Evolutionary conservation across 257 asterid species (phyloP).

Genomic region (Leonotis leonurus): DNA sequence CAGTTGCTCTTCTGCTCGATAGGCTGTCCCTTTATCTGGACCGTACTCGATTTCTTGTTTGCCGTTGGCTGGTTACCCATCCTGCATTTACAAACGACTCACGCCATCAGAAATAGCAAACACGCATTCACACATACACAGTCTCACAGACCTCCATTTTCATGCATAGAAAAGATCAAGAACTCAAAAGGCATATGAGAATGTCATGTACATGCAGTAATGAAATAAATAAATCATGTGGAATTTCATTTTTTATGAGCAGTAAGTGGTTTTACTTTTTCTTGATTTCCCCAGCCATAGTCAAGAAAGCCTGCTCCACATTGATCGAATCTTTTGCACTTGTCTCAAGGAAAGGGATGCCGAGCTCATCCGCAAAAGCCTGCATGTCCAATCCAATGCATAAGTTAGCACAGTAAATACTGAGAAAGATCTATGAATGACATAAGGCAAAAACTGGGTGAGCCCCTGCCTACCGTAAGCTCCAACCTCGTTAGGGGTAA

Average conservation of each 20-base stretch:
- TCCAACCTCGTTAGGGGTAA: too few relatives aligned
- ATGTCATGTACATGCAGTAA: not conserved
- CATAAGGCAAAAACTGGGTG: too few relatives aligned
- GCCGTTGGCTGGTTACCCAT: slow-evolving; percentile 79
- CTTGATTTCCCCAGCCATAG: slow-evolving; percentile 96
- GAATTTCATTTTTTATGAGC: not conserved
- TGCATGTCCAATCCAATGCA: slow-evolving; percentile 25
- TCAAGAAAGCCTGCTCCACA: slow-evolving; percentile 96
- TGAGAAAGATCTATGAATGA: not conserved
- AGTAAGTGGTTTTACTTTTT: slow-evolving; percentile 52
- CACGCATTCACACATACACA: too few relatives aligned
- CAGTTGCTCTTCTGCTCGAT: slow-evolving; percentile 93
- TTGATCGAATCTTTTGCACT: slow-evolving; percentile 92
- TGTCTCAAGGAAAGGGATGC: slow-evolving; percentile 96
- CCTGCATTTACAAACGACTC: slow-evolving; percentile 55
- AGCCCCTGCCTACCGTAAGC: too few relatives aligned
- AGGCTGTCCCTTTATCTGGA: slow-evolving; percentile 85
- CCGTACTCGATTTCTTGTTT: slow-evolving; percentile 47
- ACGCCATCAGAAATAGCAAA: too few relatives aligned
- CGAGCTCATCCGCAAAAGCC: slow-evolving; percentile 96
- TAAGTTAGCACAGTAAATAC: not conserved
- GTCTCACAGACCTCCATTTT: too few relatives aligned
- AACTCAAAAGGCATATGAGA: not conserved
- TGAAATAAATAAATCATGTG: too few relatives aligned
- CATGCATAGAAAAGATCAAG: too few relatives aligned